These are phyloP conservation scores for Neofusicoccum umdonicola DNA, from an alignment of 2,329 filamentous ascomycete genomes.

Conservation along the genomic window DNA sequence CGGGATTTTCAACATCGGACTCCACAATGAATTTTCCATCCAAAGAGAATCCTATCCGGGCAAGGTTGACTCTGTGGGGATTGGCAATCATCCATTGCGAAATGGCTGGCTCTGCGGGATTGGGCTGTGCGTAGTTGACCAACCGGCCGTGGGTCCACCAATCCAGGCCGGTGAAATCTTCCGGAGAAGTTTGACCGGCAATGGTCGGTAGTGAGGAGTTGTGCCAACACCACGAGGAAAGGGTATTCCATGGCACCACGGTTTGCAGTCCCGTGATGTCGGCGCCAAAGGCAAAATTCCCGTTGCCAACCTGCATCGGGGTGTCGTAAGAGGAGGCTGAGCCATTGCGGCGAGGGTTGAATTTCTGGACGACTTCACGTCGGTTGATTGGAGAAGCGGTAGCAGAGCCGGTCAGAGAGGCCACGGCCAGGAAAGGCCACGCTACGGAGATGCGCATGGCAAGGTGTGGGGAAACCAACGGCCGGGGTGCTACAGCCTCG, in stretches of 20 bases:
- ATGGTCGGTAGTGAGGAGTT: conserved; percentile 44
- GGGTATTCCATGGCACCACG: conserved; percentile 42
- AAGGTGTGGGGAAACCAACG: neutral
- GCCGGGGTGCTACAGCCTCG: neutral
- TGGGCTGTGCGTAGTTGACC: conserved; percentile 45
- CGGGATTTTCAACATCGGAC: neutral
- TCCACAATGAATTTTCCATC: conserved; percentile 28
- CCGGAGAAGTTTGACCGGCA: conserved; percentile 32
- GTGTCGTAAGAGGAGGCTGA: conserved; percentile 48
- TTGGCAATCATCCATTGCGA: conserved; percentile 57
- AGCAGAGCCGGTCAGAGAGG: neutral
- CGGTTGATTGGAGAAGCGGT: conserved; percentile 26
- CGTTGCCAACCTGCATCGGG: conserved; percentile 52
- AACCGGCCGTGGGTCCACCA: conserved; percentile 47
- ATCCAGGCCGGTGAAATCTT: conserved; percentile 42
- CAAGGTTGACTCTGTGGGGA: conserved; percentile 53
- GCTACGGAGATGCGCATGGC: neutral
- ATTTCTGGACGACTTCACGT: conserved; percentile 31
- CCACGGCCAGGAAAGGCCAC: neutral
- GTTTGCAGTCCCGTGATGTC: conserved; percentile 49
- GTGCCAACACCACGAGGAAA: conserved; percentile 49
- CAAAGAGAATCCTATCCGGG: conserved; percentile 47
- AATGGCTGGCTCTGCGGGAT: conserved; percentile 40
- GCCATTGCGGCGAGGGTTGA: conserved; percentile 48
- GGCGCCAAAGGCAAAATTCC: conserved; percentile 48